Evolutionary conservation across 2,329 filamentous ascomycete species (phyloP).

Genomic region (Zymoseptoria ardabiliae): DNA sequence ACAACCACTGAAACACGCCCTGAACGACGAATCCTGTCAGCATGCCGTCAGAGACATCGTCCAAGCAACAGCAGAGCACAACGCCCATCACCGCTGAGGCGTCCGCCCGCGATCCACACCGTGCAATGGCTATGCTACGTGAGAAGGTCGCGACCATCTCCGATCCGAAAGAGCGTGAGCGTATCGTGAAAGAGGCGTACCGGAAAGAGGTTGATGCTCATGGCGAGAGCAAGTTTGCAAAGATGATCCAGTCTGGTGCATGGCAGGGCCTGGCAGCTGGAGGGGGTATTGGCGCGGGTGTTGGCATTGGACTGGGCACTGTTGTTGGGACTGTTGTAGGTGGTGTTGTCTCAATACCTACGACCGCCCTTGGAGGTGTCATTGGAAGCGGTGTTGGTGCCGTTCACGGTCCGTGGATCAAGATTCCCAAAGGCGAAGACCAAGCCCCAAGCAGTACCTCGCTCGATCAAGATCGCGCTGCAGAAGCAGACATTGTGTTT

Average conservation of each 20-base stretch:
- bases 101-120: background rate
- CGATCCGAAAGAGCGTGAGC: conserved; percentile 21
- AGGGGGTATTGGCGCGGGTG: conserved; percentile 37
- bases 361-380: conserved; percentile 34
- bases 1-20: background rate
- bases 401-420: conserved; percentile 38
- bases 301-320: conserved; percentile 36
- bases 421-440: conserved; percentile 21
- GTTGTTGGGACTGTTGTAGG: conserved; percentile 37
- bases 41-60: background rate
- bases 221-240: conserved; percentile 22
- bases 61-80: conserved; percentile 1
- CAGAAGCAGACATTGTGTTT: conserved; percentile 13
- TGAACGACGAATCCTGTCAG: background rate
- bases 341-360: conserved; percentile 34
- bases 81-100: background rate
- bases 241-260: conserved; percentile 26
- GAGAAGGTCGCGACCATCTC: conserved; percentile 17
- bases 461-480: conserved; percentile 7
- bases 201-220: conserved; percentile 27
- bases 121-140: conserved; percentile 7
- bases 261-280: conserved; percentile 37
- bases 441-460: conserved; percentile 7
- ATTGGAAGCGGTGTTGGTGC: conserved; percentile 36
- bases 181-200: conserved; percentile 25